These are phyloP conservation scores for Spatholobus suberectus DNA, from an alignment of 306 rosid genomes.

Conservation along the genomic window DNA sequence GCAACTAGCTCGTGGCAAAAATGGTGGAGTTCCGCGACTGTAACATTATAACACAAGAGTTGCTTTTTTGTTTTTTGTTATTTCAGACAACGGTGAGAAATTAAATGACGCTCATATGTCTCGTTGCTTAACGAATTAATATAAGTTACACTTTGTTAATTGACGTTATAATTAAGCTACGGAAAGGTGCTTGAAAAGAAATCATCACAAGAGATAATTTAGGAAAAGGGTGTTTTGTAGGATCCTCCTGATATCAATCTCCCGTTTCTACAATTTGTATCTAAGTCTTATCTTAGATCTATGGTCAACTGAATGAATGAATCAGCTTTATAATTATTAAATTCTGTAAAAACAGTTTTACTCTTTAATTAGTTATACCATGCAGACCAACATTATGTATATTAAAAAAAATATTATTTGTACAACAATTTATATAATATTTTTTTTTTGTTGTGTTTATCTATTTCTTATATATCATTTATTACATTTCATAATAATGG, in stretches of 20 bases:
- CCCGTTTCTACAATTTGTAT: neutral
- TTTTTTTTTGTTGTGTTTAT: too few species aligned
- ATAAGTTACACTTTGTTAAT: neutral
- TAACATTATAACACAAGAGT: neutral
- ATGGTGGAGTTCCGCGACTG: conserved; percentile 22
- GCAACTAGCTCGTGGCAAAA: neutral
- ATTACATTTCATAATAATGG: too few species aligned
- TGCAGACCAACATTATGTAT: neutral
- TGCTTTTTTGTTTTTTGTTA: neutral
- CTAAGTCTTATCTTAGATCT: neutral
- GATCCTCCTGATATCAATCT: neutral
- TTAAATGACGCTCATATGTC: conserved; percentile 10
- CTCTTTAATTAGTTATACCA: neutral
- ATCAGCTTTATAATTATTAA: neutral
- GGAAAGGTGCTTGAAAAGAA: neutral
- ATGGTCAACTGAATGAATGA: neutral
- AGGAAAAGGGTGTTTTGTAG: neutral
- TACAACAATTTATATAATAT: too few species aligned
- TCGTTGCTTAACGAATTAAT: neutral
- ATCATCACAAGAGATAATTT: neutral
- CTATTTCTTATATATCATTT: too few species aligned
- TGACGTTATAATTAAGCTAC: neutral
- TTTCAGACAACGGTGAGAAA: conserved; percentile 7
- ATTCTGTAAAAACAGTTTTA: neutral
- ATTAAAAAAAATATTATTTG: too few species aligned